Evolutionary conservation across 2,329 filamentous ascomycete species (phyloP), one percentile per base, ranked within the genome.

Genomic region (Aspergillus uvarum): DNA sequence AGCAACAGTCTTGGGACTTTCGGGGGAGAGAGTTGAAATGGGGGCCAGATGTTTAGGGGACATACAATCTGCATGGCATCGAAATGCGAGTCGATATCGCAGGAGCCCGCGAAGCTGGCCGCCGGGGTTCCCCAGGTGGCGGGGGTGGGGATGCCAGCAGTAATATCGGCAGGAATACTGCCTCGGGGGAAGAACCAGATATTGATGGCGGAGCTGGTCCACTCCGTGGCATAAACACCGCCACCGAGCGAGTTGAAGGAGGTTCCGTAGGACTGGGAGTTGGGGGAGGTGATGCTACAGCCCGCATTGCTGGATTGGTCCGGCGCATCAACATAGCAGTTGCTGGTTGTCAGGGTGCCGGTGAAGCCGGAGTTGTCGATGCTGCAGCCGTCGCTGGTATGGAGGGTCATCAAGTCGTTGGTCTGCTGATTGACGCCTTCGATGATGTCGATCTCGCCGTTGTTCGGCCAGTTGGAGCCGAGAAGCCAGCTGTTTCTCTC

Each of bases 181-280:
- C 74, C 75, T n/a, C 90, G 88, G 0, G 87, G 81, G 77, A 96
- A 97, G 82, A 91, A 94, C 85, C 87, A 97, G 65, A 96, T 82
- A 47, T 83, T 83, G 74, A 98, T 95, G 63, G 81, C 81, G 0
- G 83, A 72, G 31, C 83, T 82, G 2, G 89, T 91, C 90, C 92
- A 96, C 74, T 92, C 87, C 58, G 88, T 85, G 35, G 86, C 89
- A 68, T 89, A 92, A 50, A 92, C 81, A 44, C 89, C 90, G 24
- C 90, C 90, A 10, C 83, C 82, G 32, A 77, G 82, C 24, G 78
- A 78, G 76, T 95, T 95, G 81, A 96, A 92, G 6, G 83, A 85
- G 26, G 84, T 78, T 14, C 89, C 89, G 66, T 87, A 90, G 65
- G 83, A 85, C 47, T 66, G 56, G 49, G 79, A 72, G 53, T 81